Conservation (phyloP, 1,284 basidiomycete genomes). For the Apiotrichum veenhuisii region DNA sequence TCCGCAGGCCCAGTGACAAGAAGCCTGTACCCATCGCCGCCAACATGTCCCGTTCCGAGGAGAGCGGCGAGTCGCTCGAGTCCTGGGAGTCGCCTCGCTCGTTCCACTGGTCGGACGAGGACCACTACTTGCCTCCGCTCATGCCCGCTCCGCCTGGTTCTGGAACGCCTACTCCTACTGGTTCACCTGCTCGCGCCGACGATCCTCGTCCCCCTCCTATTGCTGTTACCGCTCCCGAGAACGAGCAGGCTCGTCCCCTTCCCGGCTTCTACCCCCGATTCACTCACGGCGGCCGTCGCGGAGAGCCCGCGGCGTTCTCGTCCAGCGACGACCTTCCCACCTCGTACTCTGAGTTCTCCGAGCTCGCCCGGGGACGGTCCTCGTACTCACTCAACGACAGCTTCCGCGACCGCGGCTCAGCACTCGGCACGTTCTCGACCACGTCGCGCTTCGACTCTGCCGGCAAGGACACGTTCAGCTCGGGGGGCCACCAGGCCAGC, state of each 20-base stretch:
- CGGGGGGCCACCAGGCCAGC: background rate
- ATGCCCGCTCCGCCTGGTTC: slow-evolving; percentile 1
- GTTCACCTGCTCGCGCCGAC: background rate
- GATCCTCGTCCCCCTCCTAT: background rate
- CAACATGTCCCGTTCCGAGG: slow-evolving; percentile 8
- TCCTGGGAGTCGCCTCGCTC: slow-evolving; percentile 46
- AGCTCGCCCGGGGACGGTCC: slow-evolving; percentile 4
- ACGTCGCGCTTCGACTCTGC: background rate
- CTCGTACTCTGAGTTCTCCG: slow-evolving; percentile 16
- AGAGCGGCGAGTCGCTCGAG: slow-evolving; percentile 10
- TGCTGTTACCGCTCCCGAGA: background rate
- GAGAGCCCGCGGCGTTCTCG: slow-evolving; percentile 22
- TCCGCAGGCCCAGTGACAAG: slow-evolving; percentile 1
- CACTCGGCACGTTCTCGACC: background rate
- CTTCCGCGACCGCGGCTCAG: slow-evolving; percentile 16
- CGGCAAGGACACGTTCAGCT: background rate
- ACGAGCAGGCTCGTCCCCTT: slow-evolving; percentile 27
- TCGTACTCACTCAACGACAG: slow-evolving; percentile 12
- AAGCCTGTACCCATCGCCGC: background rate
- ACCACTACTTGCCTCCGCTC: slow-evolving; percentile 22
- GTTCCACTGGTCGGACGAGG: slow-evolving; percentile 48
- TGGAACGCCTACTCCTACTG: background rate
- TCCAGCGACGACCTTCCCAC: slow-evolving; percentile 31
- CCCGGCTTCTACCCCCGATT: slow-evolving; percentile 47
- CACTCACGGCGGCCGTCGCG: slow-evolving; percentile 33